phyloP scores from a whole-genome alignment of 345 rosid species.

The Salix caprea region DNA sequence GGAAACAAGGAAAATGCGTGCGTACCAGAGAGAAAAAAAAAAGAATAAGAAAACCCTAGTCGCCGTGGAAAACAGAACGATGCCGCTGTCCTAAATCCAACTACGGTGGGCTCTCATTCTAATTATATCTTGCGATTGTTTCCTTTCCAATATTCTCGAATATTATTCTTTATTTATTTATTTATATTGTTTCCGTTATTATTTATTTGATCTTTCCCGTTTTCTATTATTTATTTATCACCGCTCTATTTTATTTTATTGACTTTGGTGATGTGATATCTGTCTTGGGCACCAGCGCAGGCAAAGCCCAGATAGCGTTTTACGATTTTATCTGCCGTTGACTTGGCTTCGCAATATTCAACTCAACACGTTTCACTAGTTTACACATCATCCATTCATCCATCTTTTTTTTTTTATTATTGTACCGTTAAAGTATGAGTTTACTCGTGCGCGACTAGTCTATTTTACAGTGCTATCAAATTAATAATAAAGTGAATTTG shows the following conservation, averaged over 20 bases:
- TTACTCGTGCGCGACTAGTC: no score
- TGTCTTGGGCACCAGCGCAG: not conserved
- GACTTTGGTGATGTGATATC: no score
- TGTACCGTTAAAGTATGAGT: no score
- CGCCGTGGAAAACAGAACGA: not conserved
- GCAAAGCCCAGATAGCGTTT: not conserved
- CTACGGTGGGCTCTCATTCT: not conserved
- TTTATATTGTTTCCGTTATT: not conserved
- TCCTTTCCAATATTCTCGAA: slow-evolving; percentile 1
- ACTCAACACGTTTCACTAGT: not conserved
- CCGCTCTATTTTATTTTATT: not conserved
- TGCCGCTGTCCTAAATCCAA: not conserved
- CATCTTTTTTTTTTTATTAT: no score
- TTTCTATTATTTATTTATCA: not conserved
- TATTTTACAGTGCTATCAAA: no score
- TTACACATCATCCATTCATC: not conserved
- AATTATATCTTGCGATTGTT: not conserved
- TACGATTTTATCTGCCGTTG: not conserved
- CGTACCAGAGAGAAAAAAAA: not conserved
- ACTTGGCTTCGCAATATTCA: not conserved
- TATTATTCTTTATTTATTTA: not conserved
- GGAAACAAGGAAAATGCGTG: not conserved
- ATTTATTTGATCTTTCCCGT: not conserved
- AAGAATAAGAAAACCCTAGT: not conserved
- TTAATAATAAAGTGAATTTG: no score